Evolutionary conservation across 805 yeast genomes (phyloP).

Genomic region (Wickerhamiella sergipiensis): DNA sequence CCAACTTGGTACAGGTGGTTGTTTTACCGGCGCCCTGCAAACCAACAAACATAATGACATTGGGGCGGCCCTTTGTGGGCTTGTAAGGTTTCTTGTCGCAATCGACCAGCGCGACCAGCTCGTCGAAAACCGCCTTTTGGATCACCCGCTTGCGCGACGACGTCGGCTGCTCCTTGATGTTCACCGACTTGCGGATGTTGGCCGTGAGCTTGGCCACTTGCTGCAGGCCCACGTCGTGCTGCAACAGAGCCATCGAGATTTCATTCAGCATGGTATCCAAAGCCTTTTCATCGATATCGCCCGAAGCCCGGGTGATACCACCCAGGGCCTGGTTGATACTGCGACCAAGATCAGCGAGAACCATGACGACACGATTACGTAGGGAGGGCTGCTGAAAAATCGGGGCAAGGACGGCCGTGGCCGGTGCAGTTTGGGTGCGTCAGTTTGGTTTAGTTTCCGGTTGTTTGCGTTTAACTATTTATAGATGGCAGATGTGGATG

Average conservation of each 20-base stretch:
- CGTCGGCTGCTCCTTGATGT: constrained; percentile 37
- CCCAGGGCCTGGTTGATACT: constrained; percentile 63
- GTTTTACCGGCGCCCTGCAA: constrained; percentile 98
- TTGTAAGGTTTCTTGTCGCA: constrained; percentile 45
- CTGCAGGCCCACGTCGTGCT: constrained; percentile 85
- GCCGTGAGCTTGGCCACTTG: constrained; percentile 67
- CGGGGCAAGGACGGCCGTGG: too few relatives aligned
- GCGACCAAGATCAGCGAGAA: constrained; percentile 65
- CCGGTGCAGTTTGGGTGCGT: too few relatives aligned
- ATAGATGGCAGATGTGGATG: too few relatives aligned
- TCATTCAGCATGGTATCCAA: constrained; percentile 69
- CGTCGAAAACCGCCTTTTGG: constrained; percentile 91
- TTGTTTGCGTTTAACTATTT: too few relatives aligned
- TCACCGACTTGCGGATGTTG: constrained; percentile 47
- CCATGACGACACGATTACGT: constrained; percentile 32
- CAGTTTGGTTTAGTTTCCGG: too few relatives aligned
- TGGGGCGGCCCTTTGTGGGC: constrained; percentile 70
- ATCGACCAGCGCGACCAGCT: constrained; percentile 75
- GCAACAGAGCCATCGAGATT: constrained; percentile 78
- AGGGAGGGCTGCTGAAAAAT: neutral
- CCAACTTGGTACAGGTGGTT: constrained; percentile 91
- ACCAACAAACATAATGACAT: constrained; percentile 95
- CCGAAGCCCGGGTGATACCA: constrained; percentile 40
- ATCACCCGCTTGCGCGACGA: constrained; percentile 63
- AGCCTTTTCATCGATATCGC: constrained; percentile 44